A percentile compares a stretch with the other conserved stretches of the same genome.
Conservation (phyloP, 2,329 filamentous ascomycete species). For the Chaetomium olivaceum region DNA sequence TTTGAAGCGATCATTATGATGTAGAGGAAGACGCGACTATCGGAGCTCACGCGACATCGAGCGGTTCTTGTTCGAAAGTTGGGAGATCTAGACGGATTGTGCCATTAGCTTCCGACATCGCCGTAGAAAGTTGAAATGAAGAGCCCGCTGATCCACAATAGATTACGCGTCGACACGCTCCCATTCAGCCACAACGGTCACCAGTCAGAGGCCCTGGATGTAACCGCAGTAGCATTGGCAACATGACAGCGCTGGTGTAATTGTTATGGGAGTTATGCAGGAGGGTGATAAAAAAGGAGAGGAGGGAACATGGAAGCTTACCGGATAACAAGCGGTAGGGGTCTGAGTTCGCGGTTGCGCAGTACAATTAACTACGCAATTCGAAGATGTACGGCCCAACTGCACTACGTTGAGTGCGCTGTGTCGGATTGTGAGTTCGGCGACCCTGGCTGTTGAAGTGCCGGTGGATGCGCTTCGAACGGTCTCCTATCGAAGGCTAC, state of each 20-base stretch:
- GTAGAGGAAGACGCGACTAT: slow-evolving; percentile 31
- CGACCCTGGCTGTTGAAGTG: not conserved
- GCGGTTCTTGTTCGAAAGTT: not conserved
- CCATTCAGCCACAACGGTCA: not conserved
- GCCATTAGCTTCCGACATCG: slow-evolving; percentile 16
- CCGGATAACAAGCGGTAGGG: not conserved
- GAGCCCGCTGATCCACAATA: not conserved
- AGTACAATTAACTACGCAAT: not conserved
- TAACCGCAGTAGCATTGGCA: not conserved
- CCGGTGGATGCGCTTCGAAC: not conserved
- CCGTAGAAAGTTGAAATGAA: not conserved
- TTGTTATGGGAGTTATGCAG: not conserved
- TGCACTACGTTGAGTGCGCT: not conserved
- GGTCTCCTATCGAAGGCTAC: not conserved
- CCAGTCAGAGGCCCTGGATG: not conserved
- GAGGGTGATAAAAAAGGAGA: not conserved
- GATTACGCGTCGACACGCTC: not conserved
- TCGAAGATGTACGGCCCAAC: not conserved
- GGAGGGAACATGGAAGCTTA: not conserved
- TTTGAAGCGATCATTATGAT: slow-evolving; percentile 54
- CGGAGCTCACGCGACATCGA: slow-evolving; percentile 37
- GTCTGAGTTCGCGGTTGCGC: not conserved
- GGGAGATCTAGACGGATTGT: not conserved
- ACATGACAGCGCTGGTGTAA: not conserved
- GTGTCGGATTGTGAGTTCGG: not conserved